Percentiles rank a stretch among this genome's conserved stretches.
These are phyloP conservation scores for Eutypella sp. DNA, from an alignment of 2,329 filamentous ascomycete genomes.

Conservation along the genomic window DNA sequence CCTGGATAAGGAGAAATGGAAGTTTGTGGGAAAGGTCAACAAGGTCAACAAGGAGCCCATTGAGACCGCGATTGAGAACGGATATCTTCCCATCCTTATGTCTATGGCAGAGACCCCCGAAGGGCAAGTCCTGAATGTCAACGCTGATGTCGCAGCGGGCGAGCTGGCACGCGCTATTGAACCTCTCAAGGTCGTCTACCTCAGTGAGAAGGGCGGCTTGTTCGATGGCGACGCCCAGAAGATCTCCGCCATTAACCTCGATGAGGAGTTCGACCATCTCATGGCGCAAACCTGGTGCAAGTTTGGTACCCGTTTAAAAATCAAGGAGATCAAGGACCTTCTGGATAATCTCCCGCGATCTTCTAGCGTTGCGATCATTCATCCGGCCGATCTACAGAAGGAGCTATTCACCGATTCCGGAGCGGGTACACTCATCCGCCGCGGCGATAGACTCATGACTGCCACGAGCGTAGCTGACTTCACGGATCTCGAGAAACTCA, in stretches of 20 bases:
- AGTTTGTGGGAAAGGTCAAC: constrained; percentile 92
- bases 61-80: constrained; percentile 83
- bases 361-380: constrained; percentile 95
- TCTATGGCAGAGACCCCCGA: constrained; percentile 94
- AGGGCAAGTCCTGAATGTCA: constrained; percentile 92
- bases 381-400: constrained; percentile 91
- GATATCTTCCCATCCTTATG: constrained; percentile 87
- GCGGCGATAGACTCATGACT: constrained; percentile 82
- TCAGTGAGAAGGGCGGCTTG: constrained; percentile 96
- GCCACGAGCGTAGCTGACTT: constrained; percentile 69
- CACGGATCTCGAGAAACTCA: constrained; percentile 69
- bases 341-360: constrained; percentile 83
- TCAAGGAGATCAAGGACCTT: constrained; percentile 94
- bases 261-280: constrained; percentile 89
- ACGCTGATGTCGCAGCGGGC: constrained; percentile 92
- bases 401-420: constrained; percentile 96
- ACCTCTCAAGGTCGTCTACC: constrained; percentile 94
- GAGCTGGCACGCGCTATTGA: constrained; percentile 85
- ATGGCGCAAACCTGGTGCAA: constrained; percentile 95
- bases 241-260: constrained; percentile 95
- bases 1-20: constrained; percentile 92
- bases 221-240: constrained; percentile 92
- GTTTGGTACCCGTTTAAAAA: constrained; percentile 93
- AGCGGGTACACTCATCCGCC: constrained; percentile 85
- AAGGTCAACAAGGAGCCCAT: constrained; percentile 87